Evolutionary conservation across 1,284 basidiomycete species (phyloP).

Genomic region (Trametes hirsuta): DNA sequence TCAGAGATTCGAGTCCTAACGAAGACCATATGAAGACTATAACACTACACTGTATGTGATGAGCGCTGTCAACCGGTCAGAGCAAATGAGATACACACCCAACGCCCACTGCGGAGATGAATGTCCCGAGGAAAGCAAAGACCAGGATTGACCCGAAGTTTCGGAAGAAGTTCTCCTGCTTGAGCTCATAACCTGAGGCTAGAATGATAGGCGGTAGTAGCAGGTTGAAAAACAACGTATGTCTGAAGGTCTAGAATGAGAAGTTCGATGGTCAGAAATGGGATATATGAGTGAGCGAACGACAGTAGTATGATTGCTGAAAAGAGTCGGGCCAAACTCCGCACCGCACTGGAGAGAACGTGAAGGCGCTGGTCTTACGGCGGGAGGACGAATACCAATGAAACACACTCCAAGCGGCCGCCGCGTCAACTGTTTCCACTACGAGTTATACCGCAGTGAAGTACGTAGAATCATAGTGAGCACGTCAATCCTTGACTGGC

Average conservation of each 20-base stretch:
- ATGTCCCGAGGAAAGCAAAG: conserved; percentile 96
- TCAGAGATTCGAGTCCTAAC: conserved; percentile 85
- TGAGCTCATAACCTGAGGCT: conserved; percentile 97
- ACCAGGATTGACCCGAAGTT: conserved; percentile 97
- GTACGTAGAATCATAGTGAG: too few relatives aligned
- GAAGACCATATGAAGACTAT: conserved; percentile 95
- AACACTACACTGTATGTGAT: conserved; percentile 67
- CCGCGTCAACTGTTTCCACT: too few relatives aligned
- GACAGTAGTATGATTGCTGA: not conserved
- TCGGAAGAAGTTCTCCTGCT: conserved; percentile 97
- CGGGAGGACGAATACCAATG: too few relatives aligned
- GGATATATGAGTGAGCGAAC: too few relatives aligned
- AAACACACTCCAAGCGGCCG: too few relatives aligned
- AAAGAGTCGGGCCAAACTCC: too few relatives aligned
- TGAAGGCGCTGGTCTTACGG: too few relatives aligned
- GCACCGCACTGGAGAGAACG: too few relatives aligned
- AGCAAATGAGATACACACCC: conserved; percentile 62
- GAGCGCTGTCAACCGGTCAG: conserved; percentile 31
- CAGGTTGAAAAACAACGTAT: conserved; percentile 98
- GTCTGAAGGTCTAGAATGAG: conserved; percentile 85
- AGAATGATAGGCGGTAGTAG: conserved; percentile 97
- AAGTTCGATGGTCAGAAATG: not conserved
- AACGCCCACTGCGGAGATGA: conserved; percentile 95
- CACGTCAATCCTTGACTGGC: too few relatives aligned
- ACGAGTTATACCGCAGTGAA: too few relatives aligned